A percentile compares a stretch with the other conserved stretches of the same genome.
phyloP scores from a whole-genome alignment of 306 rosid species.

The Cercis canadensis region DNA sequence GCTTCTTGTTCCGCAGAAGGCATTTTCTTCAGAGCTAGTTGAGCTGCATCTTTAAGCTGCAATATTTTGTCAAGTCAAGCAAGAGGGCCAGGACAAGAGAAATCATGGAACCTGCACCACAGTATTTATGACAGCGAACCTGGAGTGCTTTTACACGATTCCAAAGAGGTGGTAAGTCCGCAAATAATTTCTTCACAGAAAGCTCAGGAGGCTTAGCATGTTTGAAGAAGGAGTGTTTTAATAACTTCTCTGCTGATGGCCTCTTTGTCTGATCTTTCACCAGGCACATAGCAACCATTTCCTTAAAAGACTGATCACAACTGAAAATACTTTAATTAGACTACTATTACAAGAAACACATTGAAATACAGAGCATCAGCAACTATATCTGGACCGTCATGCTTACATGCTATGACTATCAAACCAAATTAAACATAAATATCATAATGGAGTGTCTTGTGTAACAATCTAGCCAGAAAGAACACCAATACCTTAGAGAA shows the following conservation, averaged over 20 bases:
- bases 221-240: constrained; percentile 92
- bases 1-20: constrained; percentile 99
- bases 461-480: constrained; percentile 59
- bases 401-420: not conserved
- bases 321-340: constrained; percentile 98
- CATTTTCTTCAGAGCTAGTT: constrained; percentile 93
- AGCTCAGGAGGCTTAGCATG: constrained; percentile 89
- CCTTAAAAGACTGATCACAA: constrained; percentile 99
- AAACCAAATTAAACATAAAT: constrained; percentile 19
- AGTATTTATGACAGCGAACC: constrained; percentile 56
- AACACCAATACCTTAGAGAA: constrained; percentile 96
- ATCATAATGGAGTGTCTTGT: not conserved
- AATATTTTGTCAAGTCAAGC: constrained; percentile 38
- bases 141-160: constrained; percentile 94
- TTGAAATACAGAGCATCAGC: not conserved
- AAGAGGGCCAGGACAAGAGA: constrained; percentile 32
- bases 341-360: constrained; percentile 50
- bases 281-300: constrained; percentile 99
- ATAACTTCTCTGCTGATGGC: constrained; percentile 89
- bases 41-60: constrained; percentile 97
- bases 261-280: constrained; percentile 99
- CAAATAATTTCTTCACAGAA: constrained; percentile 86
- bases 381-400: constrained; percentile 28
- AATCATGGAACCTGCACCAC: constrained; percentile 21
- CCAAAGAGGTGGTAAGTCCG: constrained; percentile 93